Evolutionary conservation across 352 stramenopile genomes (phyloP), one percentile per base, ranked within the genome.

Genomic region (Elongisporangium senticosum): DNA sequence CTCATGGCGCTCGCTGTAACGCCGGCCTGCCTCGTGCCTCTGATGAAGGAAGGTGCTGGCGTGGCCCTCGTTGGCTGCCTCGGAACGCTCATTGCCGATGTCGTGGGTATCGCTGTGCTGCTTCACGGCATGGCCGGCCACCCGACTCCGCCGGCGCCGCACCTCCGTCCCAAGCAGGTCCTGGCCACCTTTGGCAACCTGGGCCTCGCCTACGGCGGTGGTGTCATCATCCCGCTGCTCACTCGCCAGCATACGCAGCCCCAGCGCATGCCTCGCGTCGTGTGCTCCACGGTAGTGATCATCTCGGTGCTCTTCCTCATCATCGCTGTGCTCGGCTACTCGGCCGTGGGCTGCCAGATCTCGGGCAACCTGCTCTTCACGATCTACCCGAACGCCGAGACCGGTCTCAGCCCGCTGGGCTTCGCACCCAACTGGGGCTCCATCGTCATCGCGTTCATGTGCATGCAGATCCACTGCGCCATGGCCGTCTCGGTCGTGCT

Each of bases 191-290:
- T 86, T 55, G 79, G 79, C 22, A 89, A 86, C 69, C 53, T 89
- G 37, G 64, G 74, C 2, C 58, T 89, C 19, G 74, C 79, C 8
- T 89, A 86, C 64, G 79, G 64, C 7, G 79, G 74, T 7, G 72
- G 72, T 24, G 74, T 89, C 21, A 53, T 87, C 22, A 77, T 89
- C 21, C 79, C 79, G 24, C 68, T 69, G 20, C 65, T 89, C 15
- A 72, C 83, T 49, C 76, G 75, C 40, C 69, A 89, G 15, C 79
- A 89, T 68, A 84, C 74, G 47, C 65, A 89, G 49, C 79, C 79
- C 0, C 60, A 74, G 53, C 77, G 75, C 23, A 87, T 89, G 77
- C 77, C 77, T 2, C 70, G 72, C 0, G 64, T 89, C 6, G 72
- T 89, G 1, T 63, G 59, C 4, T 68, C 64, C 14, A 87, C 77